A percentile compares a stretch with the other conserved stretches of the same genome.
These are phyloP conservation scores for Plasmodium vivax DNA, from an alignment of 169 alveolate genomes.

Conservation along the genomic window DNA sequence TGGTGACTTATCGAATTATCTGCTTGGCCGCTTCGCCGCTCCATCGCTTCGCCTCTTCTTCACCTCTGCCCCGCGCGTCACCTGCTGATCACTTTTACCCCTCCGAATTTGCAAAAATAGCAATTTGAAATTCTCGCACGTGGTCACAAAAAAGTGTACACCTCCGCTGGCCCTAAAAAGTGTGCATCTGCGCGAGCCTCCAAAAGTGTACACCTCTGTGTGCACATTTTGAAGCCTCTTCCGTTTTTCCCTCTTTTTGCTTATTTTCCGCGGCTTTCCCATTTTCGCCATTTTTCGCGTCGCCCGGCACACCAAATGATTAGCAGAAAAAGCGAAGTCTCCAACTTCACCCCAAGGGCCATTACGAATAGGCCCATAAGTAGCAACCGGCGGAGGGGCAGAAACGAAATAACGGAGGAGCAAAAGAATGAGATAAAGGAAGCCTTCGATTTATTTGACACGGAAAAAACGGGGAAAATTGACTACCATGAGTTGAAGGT, in stretches of 20 bases:
- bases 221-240: neutral
- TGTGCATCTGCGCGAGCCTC: neutral
- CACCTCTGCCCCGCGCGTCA: neutral
- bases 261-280: neutral
- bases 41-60: neutral
- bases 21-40: neutral
- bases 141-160: neutral
- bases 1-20: neutral
- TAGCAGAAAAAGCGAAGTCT: slow-evolving; percentile 52
- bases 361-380: slow-evolving; percentile 64
- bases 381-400: slow-evolving; percentile 75
- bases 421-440: slow-evolving; percentile 94
- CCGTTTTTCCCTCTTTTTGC: neutral
- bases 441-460: slow-evolving; percentile 98
- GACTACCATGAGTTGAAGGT: slow-evolving; percentile 98
- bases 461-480: slow-evolving; percentile 96
- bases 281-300: neutral
- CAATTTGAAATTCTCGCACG: neutral
- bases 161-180: neutral
- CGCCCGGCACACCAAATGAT: slow-evolving; percentile 13
- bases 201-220: neutral
- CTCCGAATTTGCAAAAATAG: neutral
- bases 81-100: neutral
- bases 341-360: slow-evolving; percentile 58
- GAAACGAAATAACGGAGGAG: slow-evolving; percentile 80